phyloP scores from a whole-genome alignment of 2,329 filamentous ascomycete species.

The Calonectria ilicicola region DNA sequence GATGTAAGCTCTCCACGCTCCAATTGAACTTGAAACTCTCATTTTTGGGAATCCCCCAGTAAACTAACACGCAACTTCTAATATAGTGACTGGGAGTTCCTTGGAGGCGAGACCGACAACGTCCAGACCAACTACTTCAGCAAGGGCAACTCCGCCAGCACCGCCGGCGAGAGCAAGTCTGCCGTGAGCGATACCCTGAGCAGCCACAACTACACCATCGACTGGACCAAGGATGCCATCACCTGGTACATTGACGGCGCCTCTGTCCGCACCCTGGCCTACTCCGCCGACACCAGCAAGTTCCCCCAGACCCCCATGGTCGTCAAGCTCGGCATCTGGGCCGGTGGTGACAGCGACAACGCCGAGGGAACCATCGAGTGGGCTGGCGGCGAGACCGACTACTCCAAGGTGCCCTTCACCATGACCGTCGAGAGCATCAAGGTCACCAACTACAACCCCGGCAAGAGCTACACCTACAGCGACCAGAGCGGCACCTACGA shows the following conservation, averaged over 20 bases:
- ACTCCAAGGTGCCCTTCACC: conserved; percentile 62
- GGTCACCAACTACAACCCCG: conserved; percentile 55
- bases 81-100: conserved; percentile 80
- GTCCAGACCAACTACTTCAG: conserved; percentile 90
- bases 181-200: conserved; percentile 64
- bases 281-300: conserved; percentile 56
- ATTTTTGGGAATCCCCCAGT: no score
- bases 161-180: conserved; percentile 75
- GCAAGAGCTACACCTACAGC: conserved; percentile 48
- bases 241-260: conserved; percentile 73
- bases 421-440: conserved; percentile 65
- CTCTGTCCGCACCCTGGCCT: conserved; percentile 68
- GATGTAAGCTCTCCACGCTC: conserved; percentile 23
- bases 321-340: conserved; percentile 72
- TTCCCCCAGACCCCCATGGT: conserved; percentile 80
- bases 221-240: conserved; percentile 74
- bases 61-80: background rate
- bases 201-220: conserved; percentile 74
- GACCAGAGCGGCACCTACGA: conserved; percentile 39
- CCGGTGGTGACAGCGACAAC: conserved; percentile 53
- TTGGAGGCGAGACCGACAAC: conserved; percentile 77
- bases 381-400: conserved; percentile 69
- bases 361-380: conserved; percentile 72
- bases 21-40: background rate
- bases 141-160: conserved; percentile 76